These are phyloP conservation scores for Neurospora sp. DNA, from an alignment of 495 filamentous ascomycete species.

Conservation along the genomic window DNA sequence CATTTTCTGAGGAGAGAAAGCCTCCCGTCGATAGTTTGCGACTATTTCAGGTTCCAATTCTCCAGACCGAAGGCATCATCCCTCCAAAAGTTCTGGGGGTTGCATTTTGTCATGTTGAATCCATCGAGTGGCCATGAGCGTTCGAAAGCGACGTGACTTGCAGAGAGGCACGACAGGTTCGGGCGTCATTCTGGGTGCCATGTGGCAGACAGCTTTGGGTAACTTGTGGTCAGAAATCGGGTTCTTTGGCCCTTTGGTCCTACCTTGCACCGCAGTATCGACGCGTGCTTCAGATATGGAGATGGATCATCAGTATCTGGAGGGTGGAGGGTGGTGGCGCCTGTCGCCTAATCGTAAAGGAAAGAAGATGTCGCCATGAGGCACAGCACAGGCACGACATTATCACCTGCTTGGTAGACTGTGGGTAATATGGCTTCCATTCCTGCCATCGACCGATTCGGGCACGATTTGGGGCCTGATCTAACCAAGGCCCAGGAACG, in stretches of 20 bases:
- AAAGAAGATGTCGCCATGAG: background rate
- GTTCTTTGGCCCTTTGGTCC: constrained; percentile 4
- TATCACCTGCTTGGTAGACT: background rate
- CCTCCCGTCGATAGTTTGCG: background rate
- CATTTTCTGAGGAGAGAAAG: background rate
- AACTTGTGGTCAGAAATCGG: constrained; percentile 2
- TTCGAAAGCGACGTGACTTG: background rate
- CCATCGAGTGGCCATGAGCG: background rate
- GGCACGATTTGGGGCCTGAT: background rate
- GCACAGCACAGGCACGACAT: background rate
- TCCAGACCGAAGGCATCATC: background rate
- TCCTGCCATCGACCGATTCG: background rate
- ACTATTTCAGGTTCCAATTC: background rate
- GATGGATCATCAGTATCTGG: background rate
- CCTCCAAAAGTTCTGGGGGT: background rate
- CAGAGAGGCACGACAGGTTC: background rate
- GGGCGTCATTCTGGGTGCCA: constrained; percentile 1
- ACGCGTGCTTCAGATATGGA: constrained; percentile 7
- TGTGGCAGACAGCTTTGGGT: constrained; percentile 2
- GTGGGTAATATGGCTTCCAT: background rate
- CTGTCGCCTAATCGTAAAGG: background rate
- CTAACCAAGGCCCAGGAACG: background rate
- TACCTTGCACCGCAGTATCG: constrained; percentile 7
- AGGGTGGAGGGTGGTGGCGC: background rate
- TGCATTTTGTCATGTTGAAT: background rate